phyloP scores from a whole-genome alignment of 495 filamentous ascomycete genomes.

The Penicillium roqueforti region DNA sequence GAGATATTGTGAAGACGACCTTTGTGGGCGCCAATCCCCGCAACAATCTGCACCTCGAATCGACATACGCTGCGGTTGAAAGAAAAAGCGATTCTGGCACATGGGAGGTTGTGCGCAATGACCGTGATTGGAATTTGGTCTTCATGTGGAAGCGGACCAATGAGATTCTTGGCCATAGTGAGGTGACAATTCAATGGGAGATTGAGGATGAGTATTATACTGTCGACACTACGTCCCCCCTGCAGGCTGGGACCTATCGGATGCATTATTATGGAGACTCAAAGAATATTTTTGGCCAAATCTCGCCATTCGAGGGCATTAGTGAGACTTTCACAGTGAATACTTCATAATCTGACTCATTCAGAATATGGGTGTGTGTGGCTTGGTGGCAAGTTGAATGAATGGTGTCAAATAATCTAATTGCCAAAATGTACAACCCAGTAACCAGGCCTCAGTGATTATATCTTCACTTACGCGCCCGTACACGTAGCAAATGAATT shows the following conservation, averaged over 20 bases:
- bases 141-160: conserved; percentile 67
- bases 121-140: conserved; percentile 26
- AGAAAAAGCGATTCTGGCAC: conserved; percentile 43
- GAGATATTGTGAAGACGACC: conserved; percentile 54
- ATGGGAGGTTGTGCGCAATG: conserved; percentile 60
- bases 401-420: neutral
- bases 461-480: conserved; percentile 2
- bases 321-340: conserved; percentile 60
- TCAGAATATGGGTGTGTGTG: neutral
- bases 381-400: neutral
- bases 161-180: conserved; percentile 66
- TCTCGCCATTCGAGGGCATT: conserved; percentile 71
- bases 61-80: conserved; percentile 79
- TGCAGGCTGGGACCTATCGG: conserved; percentile 65
- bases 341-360: conserved; percentile 5
- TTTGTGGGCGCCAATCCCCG: conserved; percentile 91
- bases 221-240: conserved; percentile 32
- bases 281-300: conserved; percentile 62
- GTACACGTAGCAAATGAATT: neutral
- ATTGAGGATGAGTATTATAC: conserved; percentile 54
- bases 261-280: conserved; percentile 83
- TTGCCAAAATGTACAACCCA: neutral
- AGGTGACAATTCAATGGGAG: conserved; percentile 78
- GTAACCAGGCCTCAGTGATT: neutral
- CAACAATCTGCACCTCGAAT: conserved; percentile 76